Evolutionary conservation across 768 basidiomycete genomes (phyloP), one percentile per base, ranked within the genome.

Genomic region (Sarcodon aspratus): DNA sequence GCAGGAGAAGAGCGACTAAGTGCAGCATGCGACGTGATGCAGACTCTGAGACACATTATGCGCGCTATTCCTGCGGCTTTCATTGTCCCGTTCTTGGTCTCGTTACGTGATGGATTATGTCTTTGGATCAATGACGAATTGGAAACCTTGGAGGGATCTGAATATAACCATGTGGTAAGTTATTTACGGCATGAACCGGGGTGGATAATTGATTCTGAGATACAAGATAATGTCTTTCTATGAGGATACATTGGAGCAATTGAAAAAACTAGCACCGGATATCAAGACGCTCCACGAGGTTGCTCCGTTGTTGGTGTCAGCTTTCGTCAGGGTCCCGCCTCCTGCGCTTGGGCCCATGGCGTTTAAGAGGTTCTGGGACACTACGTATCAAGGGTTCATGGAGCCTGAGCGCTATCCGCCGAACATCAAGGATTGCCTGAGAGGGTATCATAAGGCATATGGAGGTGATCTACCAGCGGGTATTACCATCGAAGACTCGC

Each of bases 291-390:
- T 83, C 4, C 50, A 66, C 10, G 54, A 60, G 3, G 59, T 75
- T 15, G 68, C 75, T 7, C 61, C 59, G 17, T 74, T 82, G 51
- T 61, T 84, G 2, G 60, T 63, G 11, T 73, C 79, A 3, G 72
- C 72, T 0, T 82, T 82, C 54, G 63, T 63, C 4, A 72, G 66
- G 18, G 67, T 74, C 31, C 70, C 73, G 0, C 50, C 60, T 3
- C 74, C 73, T 2, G 71, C 74, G 8, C 62, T 69, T 15, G 80
- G 76, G 0, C 73, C 77, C 1, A 55, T 72, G 6, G 69, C 73
- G 1, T 84, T 83, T 51, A 67, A 69, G 53, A 62, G 59, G 2
- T 83, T 78, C 57, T 84, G 81, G 81, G 67, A 67, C n/a, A 61
- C 61, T 36, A 76, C 75, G 3, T 81, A 77, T 55, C 71, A 76